Percentiles rank a stretch among this genome's conserved stretches.
phyloP scores from a whole-genome alignment of 371 early-diverging fungal genomes.

The Mortierella sp. region DNA sequence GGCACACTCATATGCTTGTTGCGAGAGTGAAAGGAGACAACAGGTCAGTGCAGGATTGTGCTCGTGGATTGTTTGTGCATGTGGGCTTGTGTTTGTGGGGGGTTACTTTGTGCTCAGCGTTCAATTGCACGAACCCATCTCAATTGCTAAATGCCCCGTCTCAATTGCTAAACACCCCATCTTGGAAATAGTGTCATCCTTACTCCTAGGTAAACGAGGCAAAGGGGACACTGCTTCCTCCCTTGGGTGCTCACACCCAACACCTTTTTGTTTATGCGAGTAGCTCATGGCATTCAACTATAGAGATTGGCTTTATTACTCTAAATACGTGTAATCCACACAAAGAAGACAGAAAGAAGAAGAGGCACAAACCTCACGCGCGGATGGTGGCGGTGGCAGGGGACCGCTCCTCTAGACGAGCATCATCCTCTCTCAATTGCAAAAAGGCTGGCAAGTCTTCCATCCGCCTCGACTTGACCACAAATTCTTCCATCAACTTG shows the following conservation, averaged over 20 bases:
- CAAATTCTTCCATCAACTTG: conserved; percentile 10
- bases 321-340: neutral
- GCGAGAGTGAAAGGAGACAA: neutral
- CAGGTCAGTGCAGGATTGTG: neutral
- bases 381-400: neutral
- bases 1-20: neutral
- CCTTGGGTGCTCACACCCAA: neutral
- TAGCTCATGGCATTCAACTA: neutral
- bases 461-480: neutral
- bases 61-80: neutral
- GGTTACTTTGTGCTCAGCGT: too few species aligned
- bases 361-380: neutral
- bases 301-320: neutral
- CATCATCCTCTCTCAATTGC: conserved; percentile 10
- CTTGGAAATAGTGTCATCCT: too few species aligned
- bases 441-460: neutral
- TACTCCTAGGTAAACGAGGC: too few species aligned
- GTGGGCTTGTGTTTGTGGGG: too few species aligned
- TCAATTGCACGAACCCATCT: neutral
- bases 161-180: neutral
- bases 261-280: neutral
- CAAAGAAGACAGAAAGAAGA: neutral
- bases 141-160: neutral
- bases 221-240: neutral
- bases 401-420: neutral